These are phyloP conservation scores for Ogataea sp. DNA, from an alignment of 805 yeast species.

Conservation along the genomic window DNA sequence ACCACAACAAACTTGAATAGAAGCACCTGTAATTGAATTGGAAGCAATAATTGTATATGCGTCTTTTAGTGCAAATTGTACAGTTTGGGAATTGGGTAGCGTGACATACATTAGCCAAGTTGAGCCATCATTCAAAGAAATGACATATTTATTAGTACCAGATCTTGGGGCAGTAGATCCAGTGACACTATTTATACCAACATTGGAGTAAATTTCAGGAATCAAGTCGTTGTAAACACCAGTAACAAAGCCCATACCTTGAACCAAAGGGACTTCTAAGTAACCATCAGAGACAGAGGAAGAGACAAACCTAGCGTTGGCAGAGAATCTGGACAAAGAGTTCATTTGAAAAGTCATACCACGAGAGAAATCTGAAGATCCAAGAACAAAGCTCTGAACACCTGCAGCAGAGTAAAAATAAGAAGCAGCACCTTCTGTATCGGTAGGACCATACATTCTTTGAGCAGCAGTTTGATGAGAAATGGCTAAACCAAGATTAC, in stretches of 20 bases:
- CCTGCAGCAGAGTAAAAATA: slow-evolving; percentile 57
- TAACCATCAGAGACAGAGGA: slow-evolving; percentile 23
- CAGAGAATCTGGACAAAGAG: slow-evolving; percentile 12
- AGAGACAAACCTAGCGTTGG: slow-evolving; percentile 11
- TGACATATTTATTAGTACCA: slow-evolving; percentile 43
- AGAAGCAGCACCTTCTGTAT: slow-evolving; percentile 30
- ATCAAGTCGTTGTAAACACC: slow-evolving; percentile 47
- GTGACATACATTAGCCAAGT: slow-evolving; percentile 60
- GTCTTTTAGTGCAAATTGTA: slow-evolving; percentile 18
- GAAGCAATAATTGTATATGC: slow-evolving; percentile 32
- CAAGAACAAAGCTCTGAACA: slow-evolving; percentile 45
- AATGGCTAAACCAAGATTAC: slow-evolving; percentile 49
- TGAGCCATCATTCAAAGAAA: slow-evolving; percentile 41
- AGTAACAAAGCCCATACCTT: slow-evolving; percentile 77
- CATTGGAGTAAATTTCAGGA: slow-evolving; percentile 44
- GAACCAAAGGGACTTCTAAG: slow-evolving; percentile 56
- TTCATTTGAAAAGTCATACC: slow-evolving; percentile 10
- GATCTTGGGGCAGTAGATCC: slow-evolving; percentile 33
- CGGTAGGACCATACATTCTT: slow-evolving; percentile 55
- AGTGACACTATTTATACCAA: slow-evolving; percentile 48
- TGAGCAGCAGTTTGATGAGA: slow-evolving; percentile 53
- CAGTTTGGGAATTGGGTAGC: slow-evolving; percentile 31
- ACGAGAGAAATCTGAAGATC: slow-evolving; percentile 31
- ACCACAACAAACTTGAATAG: slow-evolving; percentile 54
- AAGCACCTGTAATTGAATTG: slow-evolving; percentile 36